Base-by-base conservation (phyloP, 2,329 filamentous ascomycete species). In the Rugonectria rugulosa region DNA sequence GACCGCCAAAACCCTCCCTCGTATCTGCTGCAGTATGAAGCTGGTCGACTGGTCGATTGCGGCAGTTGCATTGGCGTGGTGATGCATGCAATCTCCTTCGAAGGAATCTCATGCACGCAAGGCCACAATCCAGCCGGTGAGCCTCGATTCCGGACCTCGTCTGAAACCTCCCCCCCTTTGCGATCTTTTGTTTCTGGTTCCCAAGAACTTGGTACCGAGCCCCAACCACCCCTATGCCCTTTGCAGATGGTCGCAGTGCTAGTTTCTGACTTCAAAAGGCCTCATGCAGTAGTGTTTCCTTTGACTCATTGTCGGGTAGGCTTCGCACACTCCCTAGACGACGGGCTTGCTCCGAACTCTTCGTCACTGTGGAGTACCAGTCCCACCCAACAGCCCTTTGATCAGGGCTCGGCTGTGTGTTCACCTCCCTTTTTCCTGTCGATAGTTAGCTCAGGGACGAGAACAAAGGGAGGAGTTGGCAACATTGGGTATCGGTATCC, bases 261-360 rank as follows among this genome's bases (percentile, higher is more conserved):
- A 14, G 24, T 15, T 12, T 38, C 36, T 50, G 40, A 23, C 26
- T 17, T 26, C 11, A 55, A 55, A 53, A 45, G 24, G 48, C 40
- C 38, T 44, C 52, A 43, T 44, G 45, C 38, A 48, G 31, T 29
- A 49, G 40, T 31, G 49, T 38, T 7, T n/a, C 23, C n/a, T 34
- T 43, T 42, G 17, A 37, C 5, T 20, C 19, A 20, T 23, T 20
- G 45, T 36, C 23, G 40, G 52, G n/a, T 31, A 15, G 38, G 31
- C n/a, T n/a, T 9, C 20, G n/a, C n/a, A n/a, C n/a, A n/a, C n/a
- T n/a, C n/a, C n/a, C n/a, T 40, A 27, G 32, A 31, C 36, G 44
- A 44, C 19, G 42, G 44, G 17, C 43, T 40, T 45, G 5, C 32
- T n/a, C n/a, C n/a, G n/a, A n/a, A n/a, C n/a, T n/a, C 34, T 37